Conservation (phyloP, 2,329 filamentous ascomycete genomes). For the Aspergillus intermedius region DNA sequence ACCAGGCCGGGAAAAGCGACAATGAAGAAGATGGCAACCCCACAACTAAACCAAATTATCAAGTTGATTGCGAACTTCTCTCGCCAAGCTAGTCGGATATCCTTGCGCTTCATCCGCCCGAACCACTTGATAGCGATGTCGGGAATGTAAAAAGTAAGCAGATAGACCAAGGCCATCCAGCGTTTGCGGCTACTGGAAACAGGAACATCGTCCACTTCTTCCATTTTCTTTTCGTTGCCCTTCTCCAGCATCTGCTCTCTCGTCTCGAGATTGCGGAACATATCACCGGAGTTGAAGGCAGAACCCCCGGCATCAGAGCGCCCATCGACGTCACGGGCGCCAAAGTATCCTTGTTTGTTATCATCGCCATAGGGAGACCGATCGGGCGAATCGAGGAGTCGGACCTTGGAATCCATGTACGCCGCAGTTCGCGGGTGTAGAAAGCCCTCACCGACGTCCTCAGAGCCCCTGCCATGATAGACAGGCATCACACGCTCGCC, state of each 20-base stretch:
- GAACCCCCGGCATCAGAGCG: conserved; percentile 89
- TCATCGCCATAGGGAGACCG: conserved; percentile 61
- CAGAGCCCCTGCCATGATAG: conserved; percentile 53
- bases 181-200: conserved; percentile 76
- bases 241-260: conserved; percentile 92
- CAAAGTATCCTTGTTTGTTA: conserved; percentile 74
- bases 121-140: conserved; percentile 71
- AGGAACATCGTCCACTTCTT: conserved; percentile 79
- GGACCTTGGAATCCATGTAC: conserved; percentile 48
- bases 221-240: conserved; percentile 80
- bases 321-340: conserved; percentile 67
- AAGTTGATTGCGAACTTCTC: conserved; percentile 98
- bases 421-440: conserved; percentile 43
- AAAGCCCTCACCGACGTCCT: conserved; percentile 53
- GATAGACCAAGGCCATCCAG: conserved; percentile 79
- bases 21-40: conserved; percentile 77
- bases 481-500: conserved; percentile 54
- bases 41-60: conserved; percentile 86
- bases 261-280: conserved; percentile 96
- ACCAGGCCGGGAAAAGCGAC: conserved; percentile 79
- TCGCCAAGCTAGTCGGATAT: conserved; percentile 87
- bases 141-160: conserved; percentile 80
- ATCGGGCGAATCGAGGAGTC: conserved; percentile 45
- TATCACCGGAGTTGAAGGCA: conserved; percentile 86
- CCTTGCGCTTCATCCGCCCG: conserved; percentile 84